Evolutionary conservation across 805 yeast genomes (phyloP).

Genomic region (Pachysolen tannophilus): DNA sequence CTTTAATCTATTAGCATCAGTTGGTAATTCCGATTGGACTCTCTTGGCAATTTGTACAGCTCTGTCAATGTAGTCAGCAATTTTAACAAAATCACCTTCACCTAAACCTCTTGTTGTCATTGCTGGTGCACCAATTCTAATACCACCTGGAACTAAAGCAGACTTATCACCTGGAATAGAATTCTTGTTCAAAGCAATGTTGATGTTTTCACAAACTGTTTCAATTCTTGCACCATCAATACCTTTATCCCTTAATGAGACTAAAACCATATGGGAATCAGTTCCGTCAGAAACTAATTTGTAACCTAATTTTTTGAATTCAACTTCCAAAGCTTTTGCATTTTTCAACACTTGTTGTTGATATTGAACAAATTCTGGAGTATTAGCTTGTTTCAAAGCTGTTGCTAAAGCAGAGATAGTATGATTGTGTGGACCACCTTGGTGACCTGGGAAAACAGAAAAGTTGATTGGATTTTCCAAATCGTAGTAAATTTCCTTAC

Average conservation of each 20-base stretch:
- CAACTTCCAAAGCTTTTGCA: slow-evolving; percentile 75
- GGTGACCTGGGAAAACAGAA: slow-evolving; percentile 99
- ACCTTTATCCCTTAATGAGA: slow-evolving; percentile 79
- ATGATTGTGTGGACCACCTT: slow-evolving; percentile 99
- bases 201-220: slow-evolving; percentile 86
- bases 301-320: slow-evolving; percentile 67
- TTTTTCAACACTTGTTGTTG: slow-evolving; percentile 83
- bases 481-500: slow-evolving; percentile 85
- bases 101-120: slow-evolving; percentile 97
- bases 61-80: slow-evolving; percentile 72
- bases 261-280: slow-evolving; percentile 93
- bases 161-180: slow-evolving; percentile 97
- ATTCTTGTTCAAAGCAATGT: slow-evolving; percentile 95
- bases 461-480: slow-evolving; percentile 94
- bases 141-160: slow-evolving; percentile 94
- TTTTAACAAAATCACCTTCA: slow-evolving; percentile 74
- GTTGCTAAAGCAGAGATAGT: slow-evolving; percentile 96
- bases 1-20: slow-evolving; percentile 90
- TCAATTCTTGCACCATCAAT: slow-evolving; percentile 97
- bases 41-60: slow-evolving; percentile 71
- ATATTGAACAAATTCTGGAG: slow-evolving; percentile 86
- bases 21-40: slow-evolving; percentile 74
- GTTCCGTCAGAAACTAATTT: slow-evolving; percentile 90
- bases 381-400: slow-evolving; percentile 88
- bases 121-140: slow-evolving; percentile 97